These are phyloP conservation scores for Neurospora sp. DNA, from an alignment of 495 filamentous ascomycete genomes.

Conservation along the genomic window DNA sequence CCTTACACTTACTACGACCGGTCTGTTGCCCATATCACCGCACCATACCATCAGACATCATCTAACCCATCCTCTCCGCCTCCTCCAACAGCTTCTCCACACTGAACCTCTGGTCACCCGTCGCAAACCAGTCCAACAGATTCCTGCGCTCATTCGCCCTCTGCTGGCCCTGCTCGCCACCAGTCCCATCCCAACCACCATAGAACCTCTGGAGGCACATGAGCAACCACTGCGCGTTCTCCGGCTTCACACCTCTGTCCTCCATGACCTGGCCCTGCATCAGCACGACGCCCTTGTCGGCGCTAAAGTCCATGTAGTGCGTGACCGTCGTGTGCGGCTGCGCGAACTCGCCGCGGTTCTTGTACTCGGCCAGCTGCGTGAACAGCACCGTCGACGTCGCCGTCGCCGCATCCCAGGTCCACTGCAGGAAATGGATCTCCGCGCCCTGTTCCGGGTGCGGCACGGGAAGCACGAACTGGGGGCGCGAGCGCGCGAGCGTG, in stretches of 20 bases:
- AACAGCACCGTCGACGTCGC: slow-evolving; percentile 77
- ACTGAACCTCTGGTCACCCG: slow-evolving; percentile 66
- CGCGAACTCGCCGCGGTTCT: slow-evolving; percentile 78
- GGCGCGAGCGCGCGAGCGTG: slow-evolving; percentile 56
- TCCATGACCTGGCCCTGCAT: slow-evolving; percentile 73
- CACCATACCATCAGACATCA: background rate
- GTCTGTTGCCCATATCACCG: background rate
- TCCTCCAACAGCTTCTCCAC: slow-evolving; percentile 79
- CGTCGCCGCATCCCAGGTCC: slow-evolving; percentile 54
- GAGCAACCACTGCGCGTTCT: slow-evolving; percentile 80
- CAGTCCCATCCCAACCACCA: slow-evolving; percentile 29
- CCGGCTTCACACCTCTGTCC: slow-evolving; percentile 62
- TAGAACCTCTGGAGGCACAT: slow-evolving; percentile 96
- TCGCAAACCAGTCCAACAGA: slow-evolving; percentile 72
- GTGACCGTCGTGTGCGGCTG: slow-evolving; percentile 88
- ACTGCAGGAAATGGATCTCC: slow-evolving; percentile 79
- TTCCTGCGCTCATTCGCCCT: slow-evolving; percentile 39
- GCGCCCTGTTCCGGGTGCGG: slow-evolving; percentile 59
- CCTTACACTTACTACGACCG: background rate
- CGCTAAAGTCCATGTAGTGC: slow-evolving; percentile 71
- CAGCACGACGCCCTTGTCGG: slow-evolving; percentile 65
- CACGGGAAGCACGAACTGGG: slow-evolving; percentile 84
- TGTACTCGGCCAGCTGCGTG: slow-evolving; percentile 84
- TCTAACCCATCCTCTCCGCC: slow-evolving; percentile 60
- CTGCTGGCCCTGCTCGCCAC: slow-evolving; percentile 35